Evolutionary conservation across 73 alveolate genomes (phyloP).

Genomic region (Paramecium tetraurelia): DNA sequence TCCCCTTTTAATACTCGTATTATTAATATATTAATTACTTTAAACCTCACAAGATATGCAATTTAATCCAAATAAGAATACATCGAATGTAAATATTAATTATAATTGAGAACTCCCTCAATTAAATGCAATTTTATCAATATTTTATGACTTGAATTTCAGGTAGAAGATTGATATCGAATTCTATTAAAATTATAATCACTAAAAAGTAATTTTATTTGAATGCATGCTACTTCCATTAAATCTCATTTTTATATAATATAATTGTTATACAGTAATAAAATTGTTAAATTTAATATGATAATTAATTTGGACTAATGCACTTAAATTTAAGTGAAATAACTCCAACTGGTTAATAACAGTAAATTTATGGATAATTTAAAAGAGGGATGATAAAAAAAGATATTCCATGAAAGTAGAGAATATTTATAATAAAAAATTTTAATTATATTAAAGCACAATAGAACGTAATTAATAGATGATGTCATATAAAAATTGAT

Average conservation of each 20-base stretch:
- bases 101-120: too few species aligned
- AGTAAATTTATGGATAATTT: neutral
- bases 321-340: neutral
- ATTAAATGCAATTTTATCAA: too few species aligned
- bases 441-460: neutral
- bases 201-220: too few species aligned
- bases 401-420: neutral
- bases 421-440: neutral
- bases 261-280: too few species aligned
- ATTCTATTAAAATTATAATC: too few species aligned
- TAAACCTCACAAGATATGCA: neutral
- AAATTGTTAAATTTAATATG: too few species aligned
- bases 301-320: too few species aligned
- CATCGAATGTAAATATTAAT: neutral
- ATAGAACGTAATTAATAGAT: neutral
- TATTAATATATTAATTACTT: neutral
- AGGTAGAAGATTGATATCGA: too few species aligned
- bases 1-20: neutral
- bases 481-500: neutral
- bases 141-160: too few species aligned
- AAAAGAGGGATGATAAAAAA: neutral
- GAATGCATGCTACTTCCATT: too few species aligned
- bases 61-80: neutral
- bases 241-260: neutral
- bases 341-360: neutral